Conservation (phyloP, 768 basidiomycete species). For the Ephemerocybe angulata region DNA sequence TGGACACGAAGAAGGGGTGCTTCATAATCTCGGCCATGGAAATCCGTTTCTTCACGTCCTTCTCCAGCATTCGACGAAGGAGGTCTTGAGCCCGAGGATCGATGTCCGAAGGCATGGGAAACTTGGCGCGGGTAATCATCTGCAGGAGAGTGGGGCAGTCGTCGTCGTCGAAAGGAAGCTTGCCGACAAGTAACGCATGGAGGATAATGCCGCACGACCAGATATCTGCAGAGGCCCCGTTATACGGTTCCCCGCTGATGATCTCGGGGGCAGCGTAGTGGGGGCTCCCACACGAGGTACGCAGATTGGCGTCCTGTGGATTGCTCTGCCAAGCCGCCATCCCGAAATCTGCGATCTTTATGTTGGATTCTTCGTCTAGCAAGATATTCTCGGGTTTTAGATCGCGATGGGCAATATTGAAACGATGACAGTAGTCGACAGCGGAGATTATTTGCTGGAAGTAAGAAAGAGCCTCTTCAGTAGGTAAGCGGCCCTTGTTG, state of each 20-base stretch:
- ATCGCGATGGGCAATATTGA: constrained; percentile 92
- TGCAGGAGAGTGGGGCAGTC: constrained; percentile 72
- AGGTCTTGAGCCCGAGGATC: constrained; percentile 71
- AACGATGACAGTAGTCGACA: constrained; percentile 90
- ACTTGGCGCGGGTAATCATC: constrained; percentile 73
- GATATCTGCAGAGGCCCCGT: constrained; percentile 86
- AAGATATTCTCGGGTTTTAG: constrained; percentile 93
- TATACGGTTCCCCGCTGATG: constrained; percentile 75
- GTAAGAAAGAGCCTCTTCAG: constrained; percentile 73
- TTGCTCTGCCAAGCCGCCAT: constrained; percentile 90
- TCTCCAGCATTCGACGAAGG: constrained; percentile 75
- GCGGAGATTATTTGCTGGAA: constrained; percentile 94
- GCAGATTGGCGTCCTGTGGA: constrained; percentile 45
- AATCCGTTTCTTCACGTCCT: constrained; percentile 70
- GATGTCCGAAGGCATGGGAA: constrained; percentile 70
- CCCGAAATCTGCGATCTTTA: constrained; percentile 97
- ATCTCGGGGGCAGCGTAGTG: constrained; percentile 96
- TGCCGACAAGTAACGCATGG: constrained; percentile 81
- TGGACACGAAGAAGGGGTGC: constrained; percentile 75
- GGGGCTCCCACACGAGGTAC: constrained; percentile 89
- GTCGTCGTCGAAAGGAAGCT: constrained; percentile 92
- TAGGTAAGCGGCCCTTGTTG: constrained; percentile 65
- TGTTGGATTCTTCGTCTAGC: constrained; percentile 74
- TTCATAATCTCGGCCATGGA: constrained; percentile 75
- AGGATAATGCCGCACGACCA: constrained; percentile 97